Evolutionary conservation across 352 stramenopile species (phyloP).

Genomic region (Phytopythium delawarense): DNA sequence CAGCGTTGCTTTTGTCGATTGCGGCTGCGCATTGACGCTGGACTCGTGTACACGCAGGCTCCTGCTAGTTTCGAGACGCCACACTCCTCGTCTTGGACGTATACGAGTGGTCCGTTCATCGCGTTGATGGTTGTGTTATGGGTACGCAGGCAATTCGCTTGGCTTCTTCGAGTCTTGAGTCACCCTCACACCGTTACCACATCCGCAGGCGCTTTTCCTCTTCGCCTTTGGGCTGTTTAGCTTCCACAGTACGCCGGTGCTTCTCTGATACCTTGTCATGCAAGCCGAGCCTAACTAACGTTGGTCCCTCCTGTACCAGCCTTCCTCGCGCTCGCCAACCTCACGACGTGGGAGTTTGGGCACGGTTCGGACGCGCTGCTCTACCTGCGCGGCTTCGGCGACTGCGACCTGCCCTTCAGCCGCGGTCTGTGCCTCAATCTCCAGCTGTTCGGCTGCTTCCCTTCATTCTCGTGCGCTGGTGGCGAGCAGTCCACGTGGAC

Average conservation of each 20-base stretch:
- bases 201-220: conserved; percentile 8
- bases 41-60: conserved; percentile 7
- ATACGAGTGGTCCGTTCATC: conserved; percentile 16
- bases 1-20: background rate
- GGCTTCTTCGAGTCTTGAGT: background rate
- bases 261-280: background rate
- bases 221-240: conserved; percentile 19
- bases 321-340: conserved; percentile 50
- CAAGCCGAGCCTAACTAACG: background rate
- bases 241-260: conserved; percentile 34
- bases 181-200: background rate
- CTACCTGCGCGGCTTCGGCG: conserved; percentile 56
- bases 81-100: conserved; percentile 17
- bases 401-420: conserved; percentile 75
- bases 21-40: background rate
- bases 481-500: conserved; percentile 9
- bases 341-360: conserved; percentile 71
- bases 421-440: conserved; percentile 37
- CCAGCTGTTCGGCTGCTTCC: conserved; percentile 29
- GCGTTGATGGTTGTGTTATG: conserved; percentile 19
- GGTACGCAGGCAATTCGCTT: conserved; percentile 12
- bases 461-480: background rate
- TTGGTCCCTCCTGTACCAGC: conserved; percentile 11
- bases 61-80: conserved; percentile 9
- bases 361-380: conserved; percentile 44